Evolutionary conservation across 2,329 filamentous ascomycete species (phyloP).

Genomic region (Monosporascus cannonballus): DNA sequence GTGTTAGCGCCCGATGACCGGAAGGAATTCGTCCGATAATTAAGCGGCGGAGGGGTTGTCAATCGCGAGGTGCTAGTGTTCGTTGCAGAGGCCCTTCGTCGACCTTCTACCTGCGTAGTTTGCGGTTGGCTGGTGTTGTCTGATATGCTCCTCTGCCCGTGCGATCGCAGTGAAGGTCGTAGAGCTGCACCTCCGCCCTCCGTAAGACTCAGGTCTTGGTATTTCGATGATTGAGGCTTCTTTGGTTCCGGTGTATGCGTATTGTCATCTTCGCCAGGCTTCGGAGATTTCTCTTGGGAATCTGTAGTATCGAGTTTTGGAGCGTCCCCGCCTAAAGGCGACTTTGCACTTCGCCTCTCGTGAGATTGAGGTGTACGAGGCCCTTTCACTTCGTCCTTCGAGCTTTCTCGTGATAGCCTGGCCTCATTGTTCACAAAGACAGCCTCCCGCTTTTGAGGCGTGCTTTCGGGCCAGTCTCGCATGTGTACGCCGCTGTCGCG

Average conservation of each 20-base stretch:
- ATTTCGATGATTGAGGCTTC: slow-evolving; percentile 13
- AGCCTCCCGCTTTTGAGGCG: slow-evolving; percentile 17
- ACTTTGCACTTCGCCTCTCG: slow-evolving; percentile 22
- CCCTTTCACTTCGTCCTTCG: slow-evolving; percentile 37
- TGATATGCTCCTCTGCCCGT: slow-evolving; percentile 31
- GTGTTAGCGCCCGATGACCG: slow-evolving; percentile 47
- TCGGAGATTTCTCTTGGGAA: slow-evolving; percentile 7
- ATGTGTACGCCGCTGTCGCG: slow-evolving; percentile 54
- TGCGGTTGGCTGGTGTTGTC: slow-evolving; percentile 24
- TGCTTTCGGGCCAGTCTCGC: slow-evolving; percentile 37
- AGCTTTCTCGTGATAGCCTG: slow-evolving; percentile 29
- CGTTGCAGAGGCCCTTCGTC: slow-evolving; percentile 39
- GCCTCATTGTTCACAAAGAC: slow-evolving; percentile 19
- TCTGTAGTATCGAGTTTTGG: slow-evolving; percentile 19
- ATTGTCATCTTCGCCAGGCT: slow-evolving; percentile 3
- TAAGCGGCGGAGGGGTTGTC: slow-evolving; percentile 47
- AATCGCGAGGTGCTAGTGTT: slow-evolving; percentile 48
- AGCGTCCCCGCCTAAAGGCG: slow-evolving; percentile 19
- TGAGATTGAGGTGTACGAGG: slow-evolving; percentile 24
- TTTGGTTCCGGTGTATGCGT: slow-evolving; percentile 10
- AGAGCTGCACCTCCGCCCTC: slow-evolving; percentile 9
- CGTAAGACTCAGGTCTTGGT: slow-evolving; percentile 10
- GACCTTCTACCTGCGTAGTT: slow-evolving; percentile 15
- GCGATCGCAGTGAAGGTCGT: slow-evolving; percentile 12
- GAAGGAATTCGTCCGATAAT: slow-evolving; percentile 52